Evolutionary conservation across 495 filamentous ascomycete genomes (phyloP), one percentile per base, ranked within the genome.

Genomic region (Penicillium odoratum): DNA sequence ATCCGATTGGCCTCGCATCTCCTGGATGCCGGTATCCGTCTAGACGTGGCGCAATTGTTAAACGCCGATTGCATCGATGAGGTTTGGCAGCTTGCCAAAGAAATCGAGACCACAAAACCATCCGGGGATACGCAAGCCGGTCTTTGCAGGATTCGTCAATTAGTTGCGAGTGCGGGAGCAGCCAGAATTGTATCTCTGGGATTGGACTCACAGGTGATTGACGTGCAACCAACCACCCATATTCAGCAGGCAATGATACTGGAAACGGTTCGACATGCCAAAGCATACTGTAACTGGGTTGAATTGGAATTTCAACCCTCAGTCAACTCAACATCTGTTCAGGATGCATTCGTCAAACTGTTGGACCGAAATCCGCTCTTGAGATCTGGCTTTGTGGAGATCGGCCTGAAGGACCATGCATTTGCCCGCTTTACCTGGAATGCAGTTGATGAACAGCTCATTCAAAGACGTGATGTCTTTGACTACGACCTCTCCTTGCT

Each of bases 161-260:
- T 67, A 18, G 66, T 71, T 10, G 48, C 51, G 21, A 62, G 64
- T 58, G 62, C 69, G n/a, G 67, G 63, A 16, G 40, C 62, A 34
- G 49, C 59, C 48, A 65, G 56, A 46, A 40, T 72, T 15, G 55
- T 60, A 2, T 44, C 62, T 7, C 53, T 69, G 2, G 64, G 57
- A 0, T 40, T 74, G 36, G 48, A 38, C 15, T 58, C 69, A 4
- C 63, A 78, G 6, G 70, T 89, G 28, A 74, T 81, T 7, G 73
- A 78, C 18, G 66, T 90, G 28, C 67, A 86, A 21, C 76, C 77
- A 4, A 89, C 88, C 63, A 91, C 85, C 30, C 82, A 85, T 47
- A 77, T 91, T 7, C 91, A 95, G 58, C 71, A 78, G 21, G 85
- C 88, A n/a, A 93, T 95, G 90, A 73, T 95, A 5, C 71, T 81